Evolutionary conservation across 108 stramenopile species (phyloP).

Genomic region (Stephanodiscus triporus): DNA sequence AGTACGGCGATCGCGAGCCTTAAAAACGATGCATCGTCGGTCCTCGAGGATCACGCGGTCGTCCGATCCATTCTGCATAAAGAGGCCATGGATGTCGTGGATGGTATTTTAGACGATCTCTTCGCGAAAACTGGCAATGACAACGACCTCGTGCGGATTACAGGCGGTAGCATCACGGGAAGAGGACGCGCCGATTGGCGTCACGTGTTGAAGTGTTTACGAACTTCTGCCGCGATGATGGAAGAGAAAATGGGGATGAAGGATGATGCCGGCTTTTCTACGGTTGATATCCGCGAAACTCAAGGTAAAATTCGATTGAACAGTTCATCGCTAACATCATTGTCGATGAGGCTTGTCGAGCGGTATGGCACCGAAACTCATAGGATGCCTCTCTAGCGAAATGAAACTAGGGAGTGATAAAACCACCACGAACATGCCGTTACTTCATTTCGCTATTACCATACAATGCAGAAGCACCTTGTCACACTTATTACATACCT

Average conservation of each 20-base stretch:
- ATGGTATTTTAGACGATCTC: slow-evolving; percentile 18
- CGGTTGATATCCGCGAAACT: slow-evolving; percentile 2
- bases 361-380: slow-evolving; percentile 20
- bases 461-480: too few species aligned
- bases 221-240: background rate
- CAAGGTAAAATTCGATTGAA: slow-evolving; percentile 18
- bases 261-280: background rate
- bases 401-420: background rate
- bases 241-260: background rate
- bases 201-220: slow-evolving; percentile 20
- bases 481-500: too few species aligned
- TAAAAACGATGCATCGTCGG: slow-evolving; percentile 1
- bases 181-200: background rate
- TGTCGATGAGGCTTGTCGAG: slow-evolving; percentile 34
- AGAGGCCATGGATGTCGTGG: slow-evolving; percentile 24
- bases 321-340: slow-evolving; percentile 4
- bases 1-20: background rate
- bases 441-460: too few species aligned
- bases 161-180: background rate
- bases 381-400: slow-evolving; percentile 6
- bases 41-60: background rate
- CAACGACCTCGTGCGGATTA: background rate
- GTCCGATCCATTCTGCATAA: slow-evolving; percentile 12
- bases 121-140: slow-evolving; percentile 3
- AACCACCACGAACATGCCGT: too few species aligned